Base-by-base conservation (phyloP, 1,284 basidiomycete genomes). In the Leucoagaricus sp. region DNA sequence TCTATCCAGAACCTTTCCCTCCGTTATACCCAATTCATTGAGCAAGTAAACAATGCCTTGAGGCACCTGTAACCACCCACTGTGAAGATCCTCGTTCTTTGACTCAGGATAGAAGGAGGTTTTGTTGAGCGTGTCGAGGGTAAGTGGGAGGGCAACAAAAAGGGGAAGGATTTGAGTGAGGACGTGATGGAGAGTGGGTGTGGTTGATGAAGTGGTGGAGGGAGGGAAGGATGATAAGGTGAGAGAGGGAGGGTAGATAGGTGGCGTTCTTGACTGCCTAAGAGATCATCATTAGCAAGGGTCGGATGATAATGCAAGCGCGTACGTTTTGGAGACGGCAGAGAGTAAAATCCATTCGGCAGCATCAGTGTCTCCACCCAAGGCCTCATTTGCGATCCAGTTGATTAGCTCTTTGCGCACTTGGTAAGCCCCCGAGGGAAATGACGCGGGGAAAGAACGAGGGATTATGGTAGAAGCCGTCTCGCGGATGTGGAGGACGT, bases 331-430 rank as follows among this genome's bases (percentile, higher is more conserved):
- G 19, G 87, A 80, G n/a, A 89, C 75, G 23, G 80, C 69, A 21
- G 80, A 75, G 13, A 94, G 74, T 6, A 95, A 72, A 2, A 91
- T 72, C 85, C 88, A 93, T 70, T 94, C 89, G 9, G 93, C 92
- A 0, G 87, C 87, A 31, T 84, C 74, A 26, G 60, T 65, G 66
- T 94, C 92, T 0, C 87, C 87, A 1, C 77, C 86, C 1, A 93
- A 73, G 5, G 78, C 82, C 60, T 88, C 82, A 19, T 79, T 69
- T 0, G 90, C 86, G 49, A 94, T 80, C 87, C 91, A 93, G 0
- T 71, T 60, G 34, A 93, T 75, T 15, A 94, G 71, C 49, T 85
- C 78, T 3, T 77, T 62, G 42, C 86, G 76, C 5, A 81, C 34
- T 17, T 53, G 49, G 44, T 57, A 34, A 55, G 64, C 49, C 49